A percentile compares a stretch with the other conserved stretches of the same genome.
Conservation (phyloP, 1,284 basidiomycete genomes). For the Dichomitus squalens region DNA sequence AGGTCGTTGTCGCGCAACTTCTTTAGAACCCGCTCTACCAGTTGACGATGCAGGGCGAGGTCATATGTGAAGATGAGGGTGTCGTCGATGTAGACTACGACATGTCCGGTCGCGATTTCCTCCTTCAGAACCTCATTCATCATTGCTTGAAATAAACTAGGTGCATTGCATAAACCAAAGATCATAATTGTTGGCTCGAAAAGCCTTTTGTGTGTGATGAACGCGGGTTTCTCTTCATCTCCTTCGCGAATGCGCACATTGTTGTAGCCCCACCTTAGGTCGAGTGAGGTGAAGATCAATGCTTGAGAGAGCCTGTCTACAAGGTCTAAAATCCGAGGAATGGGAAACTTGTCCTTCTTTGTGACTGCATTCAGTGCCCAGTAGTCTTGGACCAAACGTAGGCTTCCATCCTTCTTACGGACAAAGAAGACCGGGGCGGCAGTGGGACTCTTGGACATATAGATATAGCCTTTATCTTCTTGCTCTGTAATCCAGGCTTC, state of each 20-base stretch:
- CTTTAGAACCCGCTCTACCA: conserved; percentile 33
- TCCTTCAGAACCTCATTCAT: conserved; percentile 8
- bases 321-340: conserved; percentile 2
- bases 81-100: conserved; percentile 9
- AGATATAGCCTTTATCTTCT: neutral
- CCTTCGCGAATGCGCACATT: conserved; percentile 9
- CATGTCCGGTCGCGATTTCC: conserved; percentile 1
- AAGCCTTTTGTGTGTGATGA: conserved; percentile 18
- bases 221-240: conserved; percentile 22
- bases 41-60: conserved; percentile 10
- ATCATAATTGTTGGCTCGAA: conserved; percentile 36
- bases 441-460: conserved; percentile 15
- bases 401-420: conserved; percentile 40
- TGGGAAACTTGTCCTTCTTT: conserved; percentile 22
- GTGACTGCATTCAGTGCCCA: conserved; percentile 27
- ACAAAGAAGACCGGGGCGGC: conserved; percentile 40
- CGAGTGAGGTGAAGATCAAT: conserved; percentile 4
- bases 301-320: conserved; percentile 1
- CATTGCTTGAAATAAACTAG: conserved; percentile 29
- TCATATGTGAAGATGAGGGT: conserved; percentile 9
- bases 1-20: conserved; percentile 33
- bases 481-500: conserved; percentile 5
- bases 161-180: conserved; percentile 35
- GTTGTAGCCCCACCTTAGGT: conserved; percentile 11
- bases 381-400: conserved; percentile 36